Percentiles rank a stretch among this genome's conserved stretches.
These are phyloP conservation scores for Solanum rostratum DNA, from an alignment of 257 asterid genomes.

Conservation along the genomic window DNA sequence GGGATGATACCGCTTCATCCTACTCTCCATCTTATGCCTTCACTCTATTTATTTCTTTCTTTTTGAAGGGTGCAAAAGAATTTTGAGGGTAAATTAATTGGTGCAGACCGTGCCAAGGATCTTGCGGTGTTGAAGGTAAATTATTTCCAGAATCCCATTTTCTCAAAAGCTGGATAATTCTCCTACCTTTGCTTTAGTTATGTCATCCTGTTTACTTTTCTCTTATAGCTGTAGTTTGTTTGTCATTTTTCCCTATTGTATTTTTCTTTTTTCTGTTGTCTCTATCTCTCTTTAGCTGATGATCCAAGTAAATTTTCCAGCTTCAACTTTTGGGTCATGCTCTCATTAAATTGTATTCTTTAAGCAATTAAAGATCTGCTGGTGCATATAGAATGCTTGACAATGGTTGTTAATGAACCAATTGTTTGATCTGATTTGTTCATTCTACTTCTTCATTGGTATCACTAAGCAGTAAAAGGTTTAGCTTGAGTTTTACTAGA, in stretches of 20 bases:
- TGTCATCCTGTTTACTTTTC: background rate
- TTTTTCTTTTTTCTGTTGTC: background rate
- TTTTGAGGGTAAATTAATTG: constrained; percentile 78
- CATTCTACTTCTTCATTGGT: background rate
- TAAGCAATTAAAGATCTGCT: background rate
- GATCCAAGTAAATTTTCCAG: background rate
- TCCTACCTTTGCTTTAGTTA: background rate
- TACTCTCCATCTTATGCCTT: background rate
- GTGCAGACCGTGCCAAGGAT: constrained; percentile 98
- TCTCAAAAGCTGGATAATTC: background rate
- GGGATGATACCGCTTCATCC: background rate
- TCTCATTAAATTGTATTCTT: background rate
- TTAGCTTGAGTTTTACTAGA: background rate
- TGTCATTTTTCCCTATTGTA: background rate
- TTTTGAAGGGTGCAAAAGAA: constrained; percentile 74
- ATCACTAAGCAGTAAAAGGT: background rate
- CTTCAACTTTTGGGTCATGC: background rate
- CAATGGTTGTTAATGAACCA: background rate
- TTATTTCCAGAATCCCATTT: background rate
- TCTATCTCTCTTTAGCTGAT: background rate
- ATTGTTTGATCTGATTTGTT: background rate
- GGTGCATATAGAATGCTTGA: background rate
- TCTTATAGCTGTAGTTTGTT: background rate
- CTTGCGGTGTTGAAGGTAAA: constrained; percentile 90
- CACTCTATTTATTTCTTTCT: background rate